These are phyloP conservation scores for Botryotinia calthae DNA, from an alignment of 2,329 filamentous ascomycete species.

Conservation along the genomic window DNA sequence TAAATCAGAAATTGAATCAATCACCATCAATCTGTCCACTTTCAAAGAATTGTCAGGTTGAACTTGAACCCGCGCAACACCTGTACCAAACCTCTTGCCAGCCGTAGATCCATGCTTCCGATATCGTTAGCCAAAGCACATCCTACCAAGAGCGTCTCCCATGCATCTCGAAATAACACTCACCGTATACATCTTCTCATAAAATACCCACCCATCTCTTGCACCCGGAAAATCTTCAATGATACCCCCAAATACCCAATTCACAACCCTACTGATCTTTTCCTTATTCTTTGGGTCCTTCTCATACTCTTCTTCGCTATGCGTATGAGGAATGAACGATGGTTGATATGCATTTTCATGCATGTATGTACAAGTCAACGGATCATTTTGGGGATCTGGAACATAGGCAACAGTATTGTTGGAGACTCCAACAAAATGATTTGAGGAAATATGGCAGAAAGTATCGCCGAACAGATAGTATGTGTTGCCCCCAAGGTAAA, in stretches of 20 bases:
- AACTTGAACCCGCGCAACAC: slow-evolving; percentile 5
- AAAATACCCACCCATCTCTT: slow-evolving; percentile 4
- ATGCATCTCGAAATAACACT: neutral
- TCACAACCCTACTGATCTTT: neutral
- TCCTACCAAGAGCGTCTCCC: no score
- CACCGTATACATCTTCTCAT: slow-evolving; percentile 1
- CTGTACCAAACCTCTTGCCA: neutral
- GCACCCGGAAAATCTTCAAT: neutral
- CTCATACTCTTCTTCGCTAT: slow-evolving; percentile 8
- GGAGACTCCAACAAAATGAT: slow-evolving; percentile 7
- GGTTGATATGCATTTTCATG: slow-evolving; percentile 1
- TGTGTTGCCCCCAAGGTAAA: slow-evolving; percentile 11
- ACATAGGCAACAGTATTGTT: slow-evolving; percentile 15
- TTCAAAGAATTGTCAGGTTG: slow-evolving; percentile 5
- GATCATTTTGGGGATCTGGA: slow-evolving; percentile 3
- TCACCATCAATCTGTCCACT: slow-evolving; percentile 12
- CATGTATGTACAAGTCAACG: slow-evolving; percentile 2
- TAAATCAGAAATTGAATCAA: neutral
- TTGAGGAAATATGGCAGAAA: slow-evolving; percentile 10
- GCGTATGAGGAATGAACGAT: slow-evolving; percentile 7
- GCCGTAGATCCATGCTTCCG: slow-evolving; percentile 2
- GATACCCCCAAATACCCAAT: slow-evolving; percentile 10
- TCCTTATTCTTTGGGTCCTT: neutral
- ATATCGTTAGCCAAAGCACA: neutral
- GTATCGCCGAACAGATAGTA: slow-evolving; percentile 18